These are phyloP conservation scores for Rhizopogon vesiculosus DNA, from an alignment of 768 basidiomycete species.

Conservation along the genomic window DNA sequence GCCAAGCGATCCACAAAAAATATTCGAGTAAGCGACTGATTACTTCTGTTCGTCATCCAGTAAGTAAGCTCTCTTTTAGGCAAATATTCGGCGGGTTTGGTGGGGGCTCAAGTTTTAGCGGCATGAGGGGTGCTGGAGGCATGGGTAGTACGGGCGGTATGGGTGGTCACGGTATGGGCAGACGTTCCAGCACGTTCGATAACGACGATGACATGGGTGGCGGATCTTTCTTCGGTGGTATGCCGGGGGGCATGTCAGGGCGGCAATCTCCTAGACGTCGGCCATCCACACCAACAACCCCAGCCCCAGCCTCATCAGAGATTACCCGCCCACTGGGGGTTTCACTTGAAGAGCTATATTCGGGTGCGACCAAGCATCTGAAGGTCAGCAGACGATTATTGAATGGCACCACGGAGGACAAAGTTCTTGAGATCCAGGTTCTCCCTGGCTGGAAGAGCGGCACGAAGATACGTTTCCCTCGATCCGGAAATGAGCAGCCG, in stretches of 20 bases:
- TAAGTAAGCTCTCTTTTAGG: slow-evolving; percentile 29
- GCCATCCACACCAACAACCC: slow-evolving; percentile 24
- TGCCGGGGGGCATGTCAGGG: slow-evolving; percentile 56
- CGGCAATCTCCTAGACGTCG: slow-evolving; percentile 27
- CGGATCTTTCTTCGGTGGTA: slow-evolving; percentile 34
- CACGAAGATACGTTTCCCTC: slow-evolving; percentile 88
- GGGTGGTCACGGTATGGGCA: slow-evolving; percentile 24
- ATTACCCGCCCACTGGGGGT: slow-evolving; percentile 81
- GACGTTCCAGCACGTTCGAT: slow-evolving; percentile 29
- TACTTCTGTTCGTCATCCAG: background rate
- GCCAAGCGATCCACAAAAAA: slow-evolving; percentile 78
- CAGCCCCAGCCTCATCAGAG: slow-evolving; percentile 39
- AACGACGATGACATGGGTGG: slow-evolving; percentile 42
- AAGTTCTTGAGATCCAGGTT: slow-evolving; percentile 75
- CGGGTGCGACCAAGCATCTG: slow-evolving; percentile 81
- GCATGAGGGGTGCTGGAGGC: no score
- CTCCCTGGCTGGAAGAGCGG: slow-evolving; percentile 95
- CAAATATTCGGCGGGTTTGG: slow-evolving; percentile 42
- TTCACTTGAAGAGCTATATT: slow-evolving; percentile 81
- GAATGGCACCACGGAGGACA: slow-evolving; percentile 78
- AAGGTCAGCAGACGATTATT: slow-evolving; percentile 75
- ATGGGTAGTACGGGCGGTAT: slow-evolving; percentile 18
- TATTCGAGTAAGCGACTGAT: slow-evolving; percentile 71
- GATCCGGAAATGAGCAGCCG: slow-evolving; percentile 76
- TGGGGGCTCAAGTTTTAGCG: background rate